These are phyloP conservation scores for sorghum (Sorghum bicolor) DNA, from an alignment of 176 grass and related monocot genomes.

Conservation along the genomic window DNA sequence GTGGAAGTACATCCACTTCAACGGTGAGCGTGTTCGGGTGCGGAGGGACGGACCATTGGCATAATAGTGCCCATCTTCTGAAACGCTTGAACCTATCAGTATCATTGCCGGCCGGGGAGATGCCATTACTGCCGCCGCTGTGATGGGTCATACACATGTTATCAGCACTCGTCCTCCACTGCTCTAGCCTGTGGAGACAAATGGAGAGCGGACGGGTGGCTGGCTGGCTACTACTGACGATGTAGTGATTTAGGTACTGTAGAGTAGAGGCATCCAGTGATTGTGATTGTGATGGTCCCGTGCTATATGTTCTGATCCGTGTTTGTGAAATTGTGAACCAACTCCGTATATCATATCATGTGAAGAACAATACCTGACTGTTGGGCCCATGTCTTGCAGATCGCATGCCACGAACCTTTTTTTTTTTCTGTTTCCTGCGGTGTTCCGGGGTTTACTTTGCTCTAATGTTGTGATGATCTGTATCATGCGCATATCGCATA, in stretches of 20 bases:
- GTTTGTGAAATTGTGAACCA: background rate
- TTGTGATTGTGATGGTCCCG: background rate
- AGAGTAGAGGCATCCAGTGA: background rate
- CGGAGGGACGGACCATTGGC: constrained; percentile 39
- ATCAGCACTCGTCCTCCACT: background rate
- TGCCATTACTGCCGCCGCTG: background rate
- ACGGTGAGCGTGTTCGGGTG: constrained; percentile 58
- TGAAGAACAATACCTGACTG: background rate
- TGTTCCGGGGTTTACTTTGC: background rate
- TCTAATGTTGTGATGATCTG: background rate
- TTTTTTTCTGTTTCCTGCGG: background rate
- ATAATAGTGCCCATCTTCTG: background rate
- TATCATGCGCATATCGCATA: background rate
- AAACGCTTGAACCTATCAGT: background rate
- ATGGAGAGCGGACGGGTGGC: background rate
- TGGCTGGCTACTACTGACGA: background rate
- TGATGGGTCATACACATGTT: background rate
- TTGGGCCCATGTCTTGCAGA: background rate
- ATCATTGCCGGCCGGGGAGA: background rate
- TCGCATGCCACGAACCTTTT: background rate
- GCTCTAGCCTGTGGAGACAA: background rate
- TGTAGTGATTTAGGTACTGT: background rate
- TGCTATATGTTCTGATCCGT: background rate
- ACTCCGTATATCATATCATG: background rate
- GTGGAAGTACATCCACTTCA: constrained; percentile 85